Evolutionary conservation across 495 filamentous ascomycete genomes (phyloP), one percentile per base, ranked within the genome.

Genomic region (Aspergillus leporis): DNA sequence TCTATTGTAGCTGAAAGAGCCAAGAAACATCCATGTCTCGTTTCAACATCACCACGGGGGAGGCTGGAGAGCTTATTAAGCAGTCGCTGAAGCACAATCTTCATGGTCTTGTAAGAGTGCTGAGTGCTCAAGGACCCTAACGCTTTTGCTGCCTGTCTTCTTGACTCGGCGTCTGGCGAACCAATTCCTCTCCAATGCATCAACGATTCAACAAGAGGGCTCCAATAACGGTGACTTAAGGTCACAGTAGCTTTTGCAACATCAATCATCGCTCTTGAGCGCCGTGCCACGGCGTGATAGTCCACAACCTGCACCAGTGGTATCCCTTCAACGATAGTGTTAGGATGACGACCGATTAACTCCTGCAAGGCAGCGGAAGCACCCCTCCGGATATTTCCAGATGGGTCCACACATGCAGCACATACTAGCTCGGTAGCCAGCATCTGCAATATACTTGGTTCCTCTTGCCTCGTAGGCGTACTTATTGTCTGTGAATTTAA

Each of bases 361-460:
- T 99, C 94, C 67, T 99, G 94, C 36, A 99, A 72, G 16, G 94
- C 94, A 49, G 94, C 94, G 19, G 93, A 97, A 22, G 92, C 87
- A 2, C 92, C 95, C 51, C 94, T 83, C 40, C 94, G 82, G 60
- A 98, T 95, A 58, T 98, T 99, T 9, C 95, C 93, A 19, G 89
- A 84, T 1, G 93, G 87, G 70, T 99, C 94, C 13, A 97, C 78
- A 62, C 88, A 94, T 6, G 92, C 92, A 2, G 91, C 84, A 30
- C 87, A 83, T 1, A 96, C 81, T 10, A 99, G 79, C 62, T 94
- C 86, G 0, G 86, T 85, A 6, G 92, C 91, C 3, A 97, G 74
- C 28, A 88, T 77, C 62, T 96, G 93, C 38, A 93, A 61, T 23
- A 92, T 82, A 53, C 51, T 77, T 23, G 66, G 69, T 49, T 68